Evolutionary conservation across 2,329 filamentous ascomycete species (phyloP).

Genomic region (Dactylellina haptotyla): DNA sequence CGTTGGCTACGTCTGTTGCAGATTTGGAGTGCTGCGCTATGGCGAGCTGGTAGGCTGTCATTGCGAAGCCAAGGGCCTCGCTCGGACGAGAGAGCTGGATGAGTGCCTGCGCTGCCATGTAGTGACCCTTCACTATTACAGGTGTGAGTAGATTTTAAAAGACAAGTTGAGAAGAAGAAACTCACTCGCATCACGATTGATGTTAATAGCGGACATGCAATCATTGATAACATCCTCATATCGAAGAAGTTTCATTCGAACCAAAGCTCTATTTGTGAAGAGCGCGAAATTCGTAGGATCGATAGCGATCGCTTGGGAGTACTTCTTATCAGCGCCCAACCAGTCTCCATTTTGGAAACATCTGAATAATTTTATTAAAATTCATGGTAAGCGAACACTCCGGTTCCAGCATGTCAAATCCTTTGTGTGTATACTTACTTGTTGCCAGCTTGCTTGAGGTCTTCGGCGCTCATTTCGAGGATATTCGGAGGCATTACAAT

Average conservation of each 20-base stretch:
- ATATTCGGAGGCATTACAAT: slow-evolving; percentile 26
- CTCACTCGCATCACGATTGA: slow-evolving; percentile 69
- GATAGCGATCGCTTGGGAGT: slow-evolving; percentile 74
- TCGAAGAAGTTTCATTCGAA: slow-evolving; percentile 76
- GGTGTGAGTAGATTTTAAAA: neutral
- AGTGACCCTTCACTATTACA: slow-evolving; percentile 38
- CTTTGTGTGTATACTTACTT: slow-evolving; percentile 52
- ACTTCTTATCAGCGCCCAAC: slow-evolving; percentile 72
- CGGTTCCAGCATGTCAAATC: slow-evolving; percentile 58
- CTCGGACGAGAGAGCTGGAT: slow-evolving; percentile 77
- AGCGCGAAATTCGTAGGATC: slow-evolving; percentile 80
- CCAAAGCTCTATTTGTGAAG: slow-evolving; percentile 90
- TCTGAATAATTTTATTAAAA: slow-evolving; percentile 59
- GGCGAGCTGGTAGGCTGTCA: slow-evolving; percentile 78
- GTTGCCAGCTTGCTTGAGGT: slow-evolving; percentile 56
- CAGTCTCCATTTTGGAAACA: slow-evolving; percentile 75
- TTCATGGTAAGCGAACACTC: neutral
- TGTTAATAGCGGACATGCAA: slow-evolving; percentile 77
- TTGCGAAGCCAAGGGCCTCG: slow-evolving; percentile 76
- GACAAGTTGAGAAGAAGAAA: slow-evolving; percentile 4
- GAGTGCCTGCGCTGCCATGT: slow-evolving; percentile 71
- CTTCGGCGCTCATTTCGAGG: slow-evolving; percentile 55
- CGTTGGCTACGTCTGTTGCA: slow-evolving; percentile 75
- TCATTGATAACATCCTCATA: slow-evolving; percentile 82
- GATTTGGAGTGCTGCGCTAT: slow-evolving; percentile 72